Base-by-base conservation (phyloP, 1,284 basidiomycete genomes). In the Sporisorium iseilematis-ciliati region DNA sequence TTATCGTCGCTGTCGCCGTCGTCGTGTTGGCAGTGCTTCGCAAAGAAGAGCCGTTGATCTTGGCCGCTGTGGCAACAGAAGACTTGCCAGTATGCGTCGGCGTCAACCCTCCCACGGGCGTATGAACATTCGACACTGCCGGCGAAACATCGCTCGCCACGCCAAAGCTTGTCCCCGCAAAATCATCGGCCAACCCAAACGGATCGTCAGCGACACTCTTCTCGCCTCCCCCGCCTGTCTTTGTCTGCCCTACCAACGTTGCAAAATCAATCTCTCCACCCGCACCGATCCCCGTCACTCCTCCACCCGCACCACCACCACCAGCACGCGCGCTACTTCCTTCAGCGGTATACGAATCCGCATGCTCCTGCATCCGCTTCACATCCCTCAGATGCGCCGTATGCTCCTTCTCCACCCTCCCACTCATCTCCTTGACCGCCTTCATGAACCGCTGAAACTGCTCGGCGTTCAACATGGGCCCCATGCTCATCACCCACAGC, bases 401-500 rank as follows among this genome's bases (percentile, higher is more conserved):
- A 78, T 95, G 94, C 83, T 96, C 94, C 75, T 89, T 89, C 85
- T 94, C 92, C 10, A 96, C 94, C 12, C 93, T 89, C 31, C 91
- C 90, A 18, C 91, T 91, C 57, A 88, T 83, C 21, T 80, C 73
- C n/a, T 84, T 81, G 60, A 87, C 86, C 25, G 85, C 85, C n/a
- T 80, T 79, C 79, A 85, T 84, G 73, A 85, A 84, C 45, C 80
- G 91, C 6, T 62, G 89, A 84, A 98, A 99, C 86, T 99, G 97
- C 33, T 92, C 90, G 4, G 95, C 89, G 77, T 91, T 97, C 29
- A 98, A 87, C 41, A 97, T 45, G 7, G 73, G 65, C 1, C 74
- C 74, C 77, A 84, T 80, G 43, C 63, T 68, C 77, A 85, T 83
- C 31, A 73, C 57, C 81, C 82, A 84, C 23, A 84, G 62, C 40